Evolutionary conservation across 129 eudicot species (phyloP), one percentile per base, ranked within the genome.

Genomic region (Flaveria linearis): DNA sequence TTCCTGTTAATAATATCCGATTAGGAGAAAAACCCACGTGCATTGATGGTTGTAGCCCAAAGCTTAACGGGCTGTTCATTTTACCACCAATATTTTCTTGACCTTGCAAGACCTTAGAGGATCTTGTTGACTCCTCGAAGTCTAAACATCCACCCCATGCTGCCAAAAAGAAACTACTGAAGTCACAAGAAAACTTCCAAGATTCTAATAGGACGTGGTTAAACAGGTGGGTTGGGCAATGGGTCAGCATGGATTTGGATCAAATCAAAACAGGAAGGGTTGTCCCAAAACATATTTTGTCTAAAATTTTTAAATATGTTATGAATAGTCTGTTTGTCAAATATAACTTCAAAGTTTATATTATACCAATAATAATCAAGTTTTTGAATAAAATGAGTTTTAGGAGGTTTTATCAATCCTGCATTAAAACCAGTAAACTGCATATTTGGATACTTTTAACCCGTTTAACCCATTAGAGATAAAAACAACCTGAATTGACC

Each of bases 61-160:
- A 86, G 80, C 82, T 78, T 65, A 80, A 85, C 58, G 83, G 79
- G 82, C 75, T 85, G 88, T 86, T 85, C 65, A 72, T 77, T 47
- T 74, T 81, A 68, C 88, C 96, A 84, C 88, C 88, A 63, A 86
- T 13, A 85, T 93, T 93, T 93, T 93, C 98, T 93, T 93, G 98
- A 93, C 98, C 98, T 93, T 93, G 98, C 98, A 93, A 93, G 97
- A 93, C 98, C 98, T 88, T 88, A 78, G 95, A 86, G 96, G 92
- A 93, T 85, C 97, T 85, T 72, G 84, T 60, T 7, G 98, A 90
- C 76, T 86, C 95, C 96, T 86, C 95, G 79, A 86, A 93, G 96
- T 90, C 97, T 74, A 85, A 82, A 79, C 85, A 77, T 71, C 96
- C 87, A 88, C 72, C 87, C 88, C 84, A 70, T 72, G 82, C 96